Base-by-base conservation (phyloP, 257 asterid species). In the Ophiorrhiza pumila region DNA sequence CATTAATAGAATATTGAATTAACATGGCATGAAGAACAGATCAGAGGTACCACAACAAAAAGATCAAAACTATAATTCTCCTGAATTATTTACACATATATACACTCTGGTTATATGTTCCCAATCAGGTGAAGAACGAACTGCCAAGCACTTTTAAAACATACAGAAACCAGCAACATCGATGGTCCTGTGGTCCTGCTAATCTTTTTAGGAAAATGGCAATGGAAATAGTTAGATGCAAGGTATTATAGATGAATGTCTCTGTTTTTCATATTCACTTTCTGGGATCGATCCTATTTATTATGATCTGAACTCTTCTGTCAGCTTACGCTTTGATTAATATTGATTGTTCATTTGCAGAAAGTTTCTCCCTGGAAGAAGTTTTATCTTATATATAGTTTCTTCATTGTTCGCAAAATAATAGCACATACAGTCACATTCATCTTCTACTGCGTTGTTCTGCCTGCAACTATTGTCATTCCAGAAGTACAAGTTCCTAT, bases 151-250 rank as follows among this genome's bases (percentile, higher is more conserved):
- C 87, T 17, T 85, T 85, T 27, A 85, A 85, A 69, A 82, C 89
- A 11, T 85, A 80, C 69, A 57, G 87, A 56, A 76, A 76, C 45
- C 89, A 85, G 52, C 89, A 85, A 69, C 87, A 82, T 62, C 80
- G 87, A 34, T 82, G 89, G 87, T 85, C 89, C 12, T 85, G 87
- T 37, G 89, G 89, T 29, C 89, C 87, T 14, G 89, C 89, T 68
- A 82, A 82, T 69, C 85, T 82, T 31, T 85, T 85, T 71, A 78
- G 83, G 67, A 85, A 85, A 73, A 82, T 85, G 89, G 78, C 74
- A 52, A 50, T 65, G 68, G 89, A 85, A 80, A 82, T 83, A 64
- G 64, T 80, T 31, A 34, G 68, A 45, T 79, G 82, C 25, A 76
- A 83, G 83, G 87, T 85, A 62, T 52, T 4, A 3, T 50, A 4